Evolutionary conservation across 2,329 filamentous ascomycete species (phyloP), one percentile per base, ranked within the genome.

Genomic region (Alternaria consortialis): DNA sequence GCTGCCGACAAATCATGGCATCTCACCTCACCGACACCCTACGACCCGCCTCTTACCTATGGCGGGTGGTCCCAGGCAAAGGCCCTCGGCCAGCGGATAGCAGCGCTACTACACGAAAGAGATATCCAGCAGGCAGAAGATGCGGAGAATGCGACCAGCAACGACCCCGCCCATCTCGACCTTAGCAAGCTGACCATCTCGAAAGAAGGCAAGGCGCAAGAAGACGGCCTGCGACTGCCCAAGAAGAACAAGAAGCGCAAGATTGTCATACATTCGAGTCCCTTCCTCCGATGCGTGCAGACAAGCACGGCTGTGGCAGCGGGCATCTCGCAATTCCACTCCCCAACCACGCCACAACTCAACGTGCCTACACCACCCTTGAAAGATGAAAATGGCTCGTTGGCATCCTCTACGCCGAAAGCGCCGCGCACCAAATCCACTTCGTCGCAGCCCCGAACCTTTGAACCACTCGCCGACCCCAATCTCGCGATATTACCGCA

Each of bases 1-100:
- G 93, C 93, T 57, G 93, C 94, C 64, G 94, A 99, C 84, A 93
- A 94, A 77, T 88, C 92, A 78, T 99, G 95, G 95, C 93, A 97
- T 79, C 86, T 97, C 56, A 91, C 91, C 31, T 97, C 95, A 6
- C 91, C 94, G 1, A 94, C 93, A 6, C 95, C 95, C 2, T 99
- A 98, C 83, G 94, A 99, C 68, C 92, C 95, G 67, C 95, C 95
- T 51, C 85, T 99, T 59, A 97, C 94, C 3, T 98, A 97, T 76
- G 92, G 92, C 69, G 95, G 95, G 66, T 97, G 95, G 91, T 87
- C 90, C 13, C 95, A 98, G 79, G 90, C 91, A 55, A 89, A 91
- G 70, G 88, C 90, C 5, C 86, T 97, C 25, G 95, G 95, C 15
- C 85, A 89, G 63, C 89, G 93, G 62, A 97, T 99, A 64, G 91